Evolutionary conservation across 768 basidiomycete species (phyloP).

Genomic region (Cyclocybe aegerita): DNA sequence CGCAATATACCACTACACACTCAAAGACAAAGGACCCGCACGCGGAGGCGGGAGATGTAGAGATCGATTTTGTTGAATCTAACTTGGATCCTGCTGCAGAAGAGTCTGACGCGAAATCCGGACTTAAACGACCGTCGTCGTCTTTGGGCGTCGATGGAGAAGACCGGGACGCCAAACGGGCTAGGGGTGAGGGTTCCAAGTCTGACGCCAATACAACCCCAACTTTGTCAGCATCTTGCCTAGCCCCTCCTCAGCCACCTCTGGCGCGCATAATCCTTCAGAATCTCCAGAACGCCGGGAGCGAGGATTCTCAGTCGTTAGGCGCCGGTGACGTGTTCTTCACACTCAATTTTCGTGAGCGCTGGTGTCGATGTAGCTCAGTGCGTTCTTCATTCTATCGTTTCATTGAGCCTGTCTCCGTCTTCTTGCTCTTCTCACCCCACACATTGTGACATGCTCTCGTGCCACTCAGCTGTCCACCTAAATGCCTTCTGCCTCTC

Average conservation of each 20-base stretch:
- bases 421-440: background rate
- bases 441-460: too few relatives aligned
- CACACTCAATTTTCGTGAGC: slow-evolving; percentile 66
- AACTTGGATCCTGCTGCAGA: slow-evolving; percentile 25
- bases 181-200: slow-evolving; percentile 21
- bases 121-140: slow-evolving; percentile 53
- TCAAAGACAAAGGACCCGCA: too few relatives aligned
- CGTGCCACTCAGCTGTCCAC: too few relatives aligned
- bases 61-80: slow-evolving; percentile 13
- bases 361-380: slow-evolving; percentile 75
- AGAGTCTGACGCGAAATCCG: slow-evolving; percentile 20
- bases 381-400: slow-evolving; percentile 32
- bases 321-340: slow-evolving; percentile 77
- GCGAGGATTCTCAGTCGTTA: slow-evolving; percentile 23
- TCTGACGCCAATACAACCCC: slow-evolving; percentile 17
- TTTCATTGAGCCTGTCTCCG: slow-evolving; percentile 1
- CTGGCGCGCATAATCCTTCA: slow-evolving; percentile 46
- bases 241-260: slow-evolving; percentile 52
- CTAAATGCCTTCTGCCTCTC: too few relatives aligned
- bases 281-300: slow-evolving; percentile 19
- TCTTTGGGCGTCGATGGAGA: slow-evolving; percentile 30
- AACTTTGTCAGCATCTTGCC: slow-evolving; percentile 34
- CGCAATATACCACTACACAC: background rate
- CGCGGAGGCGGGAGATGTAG: slow-evolving; percentile 12
- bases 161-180: slow-evolving; percentile 33